A percentile compares a stretch with the other conserved stretches of the same genome.
Conservation (phyloP, 306 rosid species). For the Parietaria judaica region DNA sequence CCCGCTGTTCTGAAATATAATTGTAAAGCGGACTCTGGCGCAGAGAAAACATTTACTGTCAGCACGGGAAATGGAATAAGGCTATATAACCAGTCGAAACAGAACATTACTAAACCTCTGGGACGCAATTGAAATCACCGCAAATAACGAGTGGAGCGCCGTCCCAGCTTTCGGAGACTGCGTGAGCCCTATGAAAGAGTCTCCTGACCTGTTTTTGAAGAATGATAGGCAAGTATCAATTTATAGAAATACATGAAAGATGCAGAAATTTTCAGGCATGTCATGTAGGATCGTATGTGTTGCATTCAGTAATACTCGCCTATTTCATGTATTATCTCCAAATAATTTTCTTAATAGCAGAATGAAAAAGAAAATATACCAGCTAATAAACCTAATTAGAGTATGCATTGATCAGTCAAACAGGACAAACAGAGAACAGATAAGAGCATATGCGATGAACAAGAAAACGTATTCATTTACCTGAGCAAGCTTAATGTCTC, state of each 20-base stretch:
- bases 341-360: neutral
- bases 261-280: slow-evolving; percentile 5
- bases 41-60: slow-evolving; percentile 11
- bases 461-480: slow-evolving; percentile 21
- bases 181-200: slow-evolving; percentile 66
- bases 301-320: neutral
- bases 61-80: slow-evolving; percentile 14
- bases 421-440: neutral
- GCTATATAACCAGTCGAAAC: neutral
- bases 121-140: slow-evolving; percentile 95
- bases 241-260: slow-evolving; percentile 17
- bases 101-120: slow-evolving; percentile 55
- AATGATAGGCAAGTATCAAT: slow-evolving; percentile 15
- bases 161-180: slow-evolving; percentile 73
- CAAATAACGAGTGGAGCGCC: slow-evolving; percentile 81
- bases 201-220: slow-evolving; percentile 64
- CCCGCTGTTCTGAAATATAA: slow-evolving; percentile 78
- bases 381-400: too few relatives aligned
- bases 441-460: neutral
- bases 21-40: slow-evolving; percentile 86
- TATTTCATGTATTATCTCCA: neutral
- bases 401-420: neutral
- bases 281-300: neutral
- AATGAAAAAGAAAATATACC: too few relatives aligned
- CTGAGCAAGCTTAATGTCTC: slow-evolving; percentile 98